Percentiles rank a stretch among this genome's conserved stretches.
phyloP scores from a whole-genome alignment of 495 filamentous ascomycete species.

The Hyaloscypha finlandica region DNA sequence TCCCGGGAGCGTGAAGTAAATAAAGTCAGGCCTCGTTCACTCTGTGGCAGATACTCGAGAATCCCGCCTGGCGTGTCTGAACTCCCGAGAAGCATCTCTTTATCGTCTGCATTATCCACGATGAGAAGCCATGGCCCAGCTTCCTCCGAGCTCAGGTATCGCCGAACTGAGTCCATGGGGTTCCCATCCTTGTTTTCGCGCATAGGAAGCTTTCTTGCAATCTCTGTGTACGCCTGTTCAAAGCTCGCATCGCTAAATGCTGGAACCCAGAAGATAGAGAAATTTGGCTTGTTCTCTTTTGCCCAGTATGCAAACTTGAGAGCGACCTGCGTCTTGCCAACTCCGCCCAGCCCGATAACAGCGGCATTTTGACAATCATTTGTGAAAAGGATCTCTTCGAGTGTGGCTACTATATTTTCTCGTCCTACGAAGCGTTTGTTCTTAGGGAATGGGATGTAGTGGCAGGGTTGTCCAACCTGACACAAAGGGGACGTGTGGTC shows the following conservation, averaged over 20 bases:
- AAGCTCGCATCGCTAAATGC: conserved; percentile 35
- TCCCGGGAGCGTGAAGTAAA: conserved; percentile 34
- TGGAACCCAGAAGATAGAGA: conserved; percentile 41
- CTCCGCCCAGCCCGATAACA: conserved; percentile 48
- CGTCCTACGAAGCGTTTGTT: conserved; percentile 20
- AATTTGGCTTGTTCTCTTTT: conserved; percentile 28
- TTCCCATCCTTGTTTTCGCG: conserved; percentile 23
- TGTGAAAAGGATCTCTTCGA: conserved; percentile 17
- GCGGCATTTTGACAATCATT: conserved; percentile 28
- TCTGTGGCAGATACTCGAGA: conserved; percentile 14
- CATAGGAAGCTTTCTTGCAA: conserved; percentile 28
- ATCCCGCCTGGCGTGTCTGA: conserved; percentile 25
- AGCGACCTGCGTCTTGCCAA: conserved; percentile 54
- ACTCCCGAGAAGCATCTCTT: conserved; percentile 33
- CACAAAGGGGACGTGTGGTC: too few relatives aligned
- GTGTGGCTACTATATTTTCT: conserved; percentile 8
- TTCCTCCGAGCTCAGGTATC: conserved; percentile 20
- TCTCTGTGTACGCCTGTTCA: conserved; percentile 34
- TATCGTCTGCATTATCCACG: conserved; percentile 54
- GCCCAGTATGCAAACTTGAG: conserved; percentile 35
- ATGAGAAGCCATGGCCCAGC: conserved; percentile 24
- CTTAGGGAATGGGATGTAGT: conserved; percentile 15
- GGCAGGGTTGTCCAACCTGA: not conserved
- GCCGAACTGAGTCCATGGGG: conserved; percentile 28
- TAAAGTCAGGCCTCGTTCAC: conserved; percentile 13